A percentile compares a stretch with the other conserved stretches of the same genome.
Evolutionary conservation across 73 alveolate species (phyloP).

Genomic region (Stentor coeruleus): DNA sequence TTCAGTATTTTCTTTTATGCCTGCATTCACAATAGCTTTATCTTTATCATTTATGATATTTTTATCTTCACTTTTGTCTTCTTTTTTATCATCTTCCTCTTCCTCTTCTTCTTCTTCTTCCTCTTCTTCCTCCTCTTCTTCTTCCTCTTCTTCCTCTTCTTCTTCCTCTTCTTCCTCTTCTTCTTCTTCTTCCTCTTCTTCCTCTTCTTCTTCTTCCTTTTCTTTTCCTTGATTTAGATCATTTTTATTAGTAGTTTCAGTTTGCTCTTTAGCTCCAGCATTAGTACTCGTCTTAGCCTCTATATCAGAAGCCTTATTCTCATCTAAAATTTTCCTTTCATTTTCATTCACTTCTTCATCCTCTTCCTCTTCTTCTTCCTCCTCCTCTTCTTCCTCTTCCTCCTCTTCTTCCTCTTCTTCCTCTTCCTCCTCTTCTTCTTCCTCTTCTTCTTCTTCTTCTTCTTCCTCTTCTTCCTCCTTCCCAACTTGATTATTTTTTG

Average conservation of each 20-base stretch:
- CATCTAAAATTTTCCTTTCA: not conserved
- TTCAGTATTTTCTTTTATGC: not conserved
- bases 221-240: not conserved
- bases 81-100: not conserved
- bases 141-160: not conserved
- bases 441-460: not conserved
- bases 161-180: not conserved
- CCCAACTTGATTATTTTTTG: not conserved
- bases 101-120: not conserved
- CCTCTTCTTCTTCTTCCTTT: too few species aligned
- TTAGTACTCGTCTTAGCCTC: not conserved
- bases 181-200: not conserved
- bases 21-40: not conserved
- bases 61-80: not conserved
- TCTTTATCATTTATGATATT: not conserved
- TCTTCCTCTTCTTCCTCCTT: not conserved
- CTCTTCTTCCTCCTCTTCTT: not conserved
- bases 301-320: not conserved
- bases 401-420: not conserved
- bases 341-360: not conserved
- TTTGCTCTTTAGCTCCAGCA: too few species aligned
- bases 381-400: not conserved
- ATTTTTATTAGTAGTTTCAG: too few species aligned
- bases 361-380: not conserved
- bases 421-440: not conserved